Evolutionary conservation across 352 stramenopile species (phyloP), one percentile per base, ranked within the genome.

Genomic region (Phytopythium boreale): DNA sequence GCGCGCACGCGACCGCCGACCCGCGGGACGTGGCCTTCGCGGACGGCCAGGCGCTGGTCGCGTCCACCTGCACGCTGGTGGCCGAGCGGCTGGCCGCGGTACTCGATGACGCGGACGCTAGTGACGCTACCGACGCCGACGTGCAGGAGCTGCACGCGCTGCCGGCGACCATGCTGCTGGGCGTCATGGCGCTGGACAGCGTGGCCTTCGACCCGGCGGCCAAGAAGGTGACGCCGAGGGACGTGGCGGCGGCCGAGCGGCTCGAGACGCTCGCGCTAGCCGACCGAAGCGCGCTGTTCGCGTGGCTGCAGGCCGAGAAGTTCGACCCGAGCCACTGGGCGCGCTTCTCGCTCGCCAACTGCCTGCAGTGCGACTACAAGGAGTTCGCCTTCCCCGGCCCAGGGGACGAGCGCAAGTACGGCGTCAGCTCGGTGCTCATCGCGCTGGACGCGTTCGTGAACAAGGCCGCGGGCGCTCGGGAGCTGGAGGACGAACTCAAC

Each of bases 341-440:
- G 10, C 58, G 60, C 22, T 92, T 94, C 59, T 76, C 82, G 1
- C 64, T 93, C 47, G 59, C 55, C 41, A 86, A 92, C 62, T 92
- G 84, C 67, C 71, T 95, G 53, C 64, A 77, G 52, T 88, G 82
- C 69, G 86, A 95, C 70, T 90, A 90, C 75, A 95, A 95, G 56
- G 80, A 93, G 67, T 93, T 93, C 31, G 55, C 68, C 22, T 75
- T 74, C 49, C 49, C 64, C 1, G 52, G 55, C 41, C 27, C 27
- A 5, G 34, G 36, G 4, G 11, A 29, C 10, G 58, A n/a, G n/a
- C n/a, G 52, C 24, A 72, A 76, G 34, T 80, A 86, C 43, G 84
- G 83, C 6, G 84, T 90, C 24, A 90, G 80, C 51, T 66, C 80
- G 1, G 71, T 94, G 36, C 66, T 92, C 20, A 79, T 94, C 44